phyloP scores from a whole-genome alignment of 2,329 filamentous ascomycete genomes.

The Passalora sequoiae region DNA sequence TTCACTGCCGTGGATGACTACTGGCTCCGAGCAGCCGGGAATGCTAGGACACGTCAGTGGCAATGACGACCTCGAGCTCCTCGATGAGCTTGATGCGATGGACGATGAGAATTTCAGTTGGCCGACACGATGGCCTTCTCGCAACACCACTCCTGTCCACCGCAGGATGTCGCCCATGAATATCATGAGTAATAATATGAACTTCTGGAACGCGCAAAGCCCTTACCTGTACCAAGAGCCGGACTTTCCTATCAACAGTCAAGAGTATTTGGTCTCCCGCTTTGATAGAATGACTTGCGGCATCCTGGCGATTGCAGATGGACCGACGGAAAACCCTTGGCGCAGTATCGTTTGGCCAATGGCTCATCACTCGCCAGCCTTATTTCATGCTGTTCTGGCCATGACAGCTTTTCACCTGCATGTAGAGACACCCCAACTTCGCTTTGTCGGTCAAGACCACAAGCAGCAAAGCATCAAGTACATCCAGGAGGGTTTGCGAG shows the following conservation, averaged over 20 bases:
- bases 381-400: constrained; percentile 64
- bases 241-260: constrained; percentile 35
- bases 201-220: neutral
- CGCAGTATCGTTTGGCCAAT: constrained; percentile 65
- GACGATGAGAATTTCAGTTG: constrained; percentile 14
- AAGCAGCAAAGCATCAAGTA: constrained; percentile 60
- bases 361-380: constrained; percentile 57
- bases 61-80: constrained; percentile 15
- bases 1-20: constrained; percentile 20
- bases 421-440: constrained; percentile 52
- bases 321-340: constrained; percentile 66
- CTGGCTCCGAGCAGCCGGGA: constrained; percentile 18
- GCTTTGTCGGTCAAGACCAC: constrained; percentile 62
- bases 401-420: constrained; percentile 65
- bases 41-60: constrained; percentile 15
- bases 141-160: constrained; percentile 12
- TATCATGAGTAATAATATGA: neutral
- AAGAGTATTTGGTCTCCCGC: constrained; percentile 58
- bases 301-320: constrained; percentile 66
- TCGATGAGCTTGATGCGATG: constrained; percentile 16
- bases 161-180: neutral
- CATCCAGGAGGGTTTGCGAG: constrained; percentile 52
- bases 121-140: constrained; percentile 20
- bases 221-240: constrained; percentile 21
- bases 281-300: constrained; percentile 65